These are phyloP conservation scores for Abrus pulchellus DNA, from an alignment of 306 rosid species.

Conservation along the genomic window DNA sequence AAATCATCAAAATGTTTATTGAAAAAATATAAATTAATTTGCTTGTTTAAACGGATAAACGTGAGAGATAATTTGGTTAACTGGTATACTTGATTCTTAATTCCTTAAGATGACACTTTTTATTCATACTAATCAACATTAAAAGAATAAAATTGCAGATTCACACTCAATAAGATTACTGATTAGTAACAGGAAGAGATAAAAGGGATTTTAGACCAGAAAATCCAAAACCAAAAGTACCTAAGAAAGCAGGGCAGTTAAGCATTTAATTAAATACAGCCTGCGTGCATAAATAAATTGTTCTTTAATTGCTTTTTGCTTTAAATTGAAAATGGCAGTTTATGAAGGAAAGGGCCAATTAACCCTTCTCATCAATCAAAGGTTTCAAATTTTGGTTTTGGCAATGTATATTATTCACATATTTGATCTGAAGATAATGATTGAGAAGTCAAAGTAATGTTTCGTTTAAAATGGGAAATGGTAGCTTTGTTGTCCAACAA, in stretches of 20 bases:
- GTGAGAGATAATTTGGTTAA: no score
- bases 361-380: not conserved
- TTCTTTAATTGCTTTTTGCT: not conserved
- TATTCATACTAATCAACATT: no score
- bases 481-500: not conserved
- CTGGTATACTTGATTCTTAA: no score
- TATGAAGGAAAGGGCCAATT: not conserved
- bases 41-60: no score
- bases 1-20: no score
- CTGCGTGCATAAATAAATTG: not conserved
- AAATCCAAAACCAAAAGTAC: not conserved
- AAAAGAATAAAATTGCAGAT: not conserved
- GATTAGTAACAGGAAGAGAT: not conserved
- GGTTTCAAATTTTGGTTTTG: not conserved
- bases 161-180: not conserved
- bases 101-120: no score
- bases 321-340: not conserved
- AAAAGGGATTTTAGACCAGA: not conserved
- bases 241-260: not conserved
- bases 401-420: not conserved
- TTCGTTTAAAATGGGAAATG: conserved; percentile 12
- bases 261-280: not conserved
- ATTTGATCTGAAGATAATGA: not conserved
- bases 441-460: conserved; percentile 27
- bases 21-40: no score